phyloP scores from a whole-genome alignment of 2,329 filamentous ascomycete species.

The Botrytis galanthina region DNA sequence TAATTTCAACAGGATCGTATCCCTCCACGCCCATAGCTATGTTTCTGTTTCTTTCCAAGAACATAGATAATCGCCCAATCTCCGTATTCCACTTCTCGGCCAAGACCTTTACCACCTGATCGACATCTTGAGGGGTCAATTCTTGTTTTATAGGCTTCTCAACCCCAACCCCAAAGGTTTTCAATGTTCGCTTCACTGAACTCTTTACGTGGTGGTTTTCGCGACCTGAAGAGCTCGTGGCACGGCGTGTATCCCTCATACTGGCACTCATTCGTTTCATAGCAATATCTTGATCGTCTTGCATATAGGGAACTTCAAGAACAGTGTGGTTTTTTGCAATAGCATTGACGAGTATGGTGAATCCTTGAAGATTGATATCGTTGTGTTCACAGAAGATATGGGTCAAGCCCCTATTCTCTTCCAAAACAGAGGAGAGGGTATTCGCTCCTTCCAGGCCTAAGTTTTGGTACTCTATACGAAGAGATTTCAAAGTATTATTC shows the following conservation, averaged over 20 bases:
- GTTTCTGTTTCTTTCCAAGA: conserved; percentile 37
- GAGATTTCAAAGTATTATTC: conserved; percentile 59
- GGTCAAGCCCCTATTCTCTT: conserved; percentile 59
- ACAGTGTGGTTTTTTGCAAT: conserved; percentile 64
- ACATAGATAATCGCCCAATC: conserved; percentile 32
- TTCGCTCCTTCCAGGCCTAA: conserved; percentile 68
- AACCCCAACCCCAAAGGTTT: conserved; percentile 31
- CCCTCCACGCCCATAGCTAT: conserved; percentile 33
- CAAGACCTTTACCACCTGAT: conserved; percentile 35
- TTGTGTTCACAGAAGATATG: conserved; percentile 72
- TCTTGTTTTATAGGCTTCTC: conserved; percentile 31
- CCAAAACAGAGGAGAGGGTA: conserved; percentile 65
- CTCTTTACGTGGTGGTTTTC: conserved; percentile 30
- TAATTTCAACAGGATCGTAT: conserved; percentile 18
- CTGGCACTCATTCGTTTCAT: conserved; percentile 49
- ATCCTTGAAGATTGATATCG: conserved; percentile 67
- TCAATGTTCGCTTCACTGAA: conserved; percentile 36
- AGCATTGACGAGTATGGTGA: conserved; percentile 66
- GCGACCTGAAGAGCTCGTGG: conserved; percentile 20
- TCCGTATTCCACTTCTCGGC: conserved; percentile 37
- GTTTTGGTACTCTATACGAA: conserved; percentile 67
- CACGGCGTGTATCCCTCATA: conserved; percentile 31
- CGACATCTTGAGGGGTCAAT: conserved; percentile 37
- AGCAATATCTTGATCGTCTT: conserved; percentile 58
- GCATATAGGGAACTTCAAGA: conserved; percentile 61